A percentile compares a stretch with the other conserved stretches of the same genome.
Conservation (phyloP, 768 basidiomycete species). For the Kwoniella sp. region DNA sequence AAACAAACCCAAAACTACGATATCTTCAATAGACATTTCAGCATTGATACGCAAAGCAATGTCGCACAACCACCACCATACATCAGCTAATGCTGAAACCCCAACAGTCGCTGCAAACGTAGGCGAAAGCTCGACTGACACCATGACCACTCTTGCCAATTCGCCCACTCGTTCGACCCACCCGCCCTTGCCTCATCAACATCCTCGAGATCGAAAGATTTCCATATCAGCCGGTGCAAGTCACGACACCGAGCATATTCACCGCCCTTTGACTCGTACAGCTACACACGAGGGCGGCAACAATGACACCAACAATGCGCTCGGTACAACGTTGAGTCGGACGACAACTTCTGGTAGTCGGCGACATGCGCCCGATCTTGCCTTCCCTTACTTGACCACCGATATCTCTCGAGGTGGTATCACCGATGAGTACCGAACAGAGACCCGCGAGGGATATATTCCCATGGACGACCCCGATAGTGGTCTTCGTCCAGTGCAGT, state of each 20-base stretch:
- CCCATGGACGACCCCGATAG: constrained; percentile 22
- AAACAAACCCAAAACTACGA: no score
- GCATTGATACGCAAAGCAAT: not conserved
- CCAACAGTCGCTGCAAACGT: not conserved
- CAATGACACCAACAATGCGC: not conserved
- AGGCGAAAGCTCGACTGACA: not conserved
- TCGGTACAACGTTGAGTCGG: constrained; percentile 1
- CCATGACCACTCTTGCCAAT: not conserved
- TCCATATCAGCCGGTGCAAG: not conserved
- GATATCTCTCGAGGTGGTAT: constrained; percentile 32
- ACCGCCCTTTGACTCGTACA: not conserved
- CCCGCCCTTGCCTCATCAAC: not conserved
- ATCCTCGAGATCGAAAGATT: not conserved
- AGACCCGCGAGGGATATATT: constrained; percentile 30
- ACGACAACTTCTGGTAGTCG: constrained; percentile 2
- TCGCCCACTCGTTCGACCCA: not conserved
- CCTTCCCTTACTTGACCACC: constrained; percentile 37
- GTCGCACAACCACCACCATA: not conserved
- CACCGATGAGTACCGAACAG: constrained; percentile 32
- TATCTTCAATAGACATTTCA: no score
- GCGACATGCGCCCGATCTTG: constrained; percentile 27
- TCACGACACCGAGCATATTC: not conserved
- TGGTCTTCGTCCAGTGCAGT: constrained; percentile 20
- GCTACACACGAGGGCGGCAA: not conserved
- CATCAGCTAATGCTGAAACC: not conserved